Evolutionary conservation across 2,329 filamentous ascomycete species (phyloP).

Genomic region (Bimuria novae-zelandiae): DNA sequence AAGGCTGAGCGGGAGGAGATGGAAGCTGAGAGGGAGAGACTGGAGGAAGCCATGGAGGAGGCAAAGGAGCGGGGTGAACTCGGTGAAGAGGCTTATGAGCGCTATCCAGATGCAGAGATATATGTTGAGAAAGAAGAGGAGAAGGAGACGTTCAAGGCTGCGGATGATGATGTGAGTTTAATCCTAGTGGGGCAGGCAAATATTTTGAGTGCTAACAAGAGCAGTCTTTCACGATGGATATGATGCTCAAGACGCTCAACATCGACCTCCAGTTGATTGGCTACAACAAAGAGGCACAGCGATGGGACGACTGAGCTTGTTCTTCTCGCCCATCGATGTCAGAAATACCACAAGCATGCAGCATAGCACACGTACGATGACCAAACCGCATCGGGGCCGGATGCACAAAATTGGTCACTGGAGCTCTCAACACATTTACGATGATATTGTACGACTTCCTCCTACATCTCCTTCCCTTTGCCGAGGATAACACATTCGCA

Average conservation of each 20-base stretch:
- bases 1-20: conserved; percentile 36
- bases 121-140: conserved; percentile 49
- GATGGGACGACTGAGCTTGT: conserved; percentile 59
- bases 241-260: conserved; percentile 69
- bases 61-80: conserved; percentile 36
- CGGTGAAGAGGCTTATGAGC: conserved; percentile 56
- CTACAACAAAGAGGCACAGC: conserved; percentile 61
- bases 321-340: not conserved
- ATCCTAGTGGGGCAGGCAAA: not conserved
- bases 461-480: not conserved
- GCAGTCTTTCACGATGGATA: conserved; percentile 68
- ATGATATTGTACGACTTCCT: not conserved
- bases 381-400: not conserved
- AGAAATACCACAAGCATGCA: not conserved
- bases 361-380: not conserved
- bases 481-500: not conserved
- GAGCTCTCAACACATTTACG: not conserved
- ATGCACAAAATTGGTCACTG: not conserved
- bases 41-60: conserved; percentile 52
- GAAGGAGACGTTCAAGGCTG: conserved; percentile 40
- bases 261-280: conserved; percentile 67
- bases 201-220: conserved; percentile 2
- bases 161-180: conserved; percentile 46
- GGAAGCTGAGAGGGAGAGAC: conserved; percentile 49
- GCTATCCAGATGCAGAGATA: conserved; percentile 45